A percentile compares a stretch with the other conserved stretches of the same genome.
Conservation (phyloP, 108 stramenopile species). For the Cyclotella atomus region DNA sequence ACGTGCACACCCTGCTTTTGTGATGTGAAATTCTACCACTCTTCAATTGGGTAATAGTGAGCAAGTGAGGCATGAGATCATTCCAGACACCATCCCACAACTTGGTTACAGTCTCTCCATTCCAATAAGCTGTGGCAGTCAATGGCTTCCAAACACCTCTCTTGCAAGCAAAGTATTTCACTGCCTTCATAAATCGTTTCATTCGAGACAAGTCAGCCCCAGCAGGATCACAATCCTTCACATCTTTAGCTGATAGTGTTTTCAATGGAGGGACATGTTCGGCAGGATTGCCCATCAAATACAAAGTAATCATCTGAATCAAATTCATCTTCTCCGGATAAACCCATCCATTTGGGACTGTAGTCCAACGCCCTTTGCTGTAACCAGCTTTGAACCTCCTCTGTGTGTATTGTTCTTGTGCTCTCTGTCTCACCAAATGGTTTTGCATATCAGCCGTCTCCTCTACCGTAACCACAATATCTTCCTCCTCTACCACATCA, state of each 20-base stretch:
- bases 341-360: too few relatives aligned
- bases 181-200: background rate
- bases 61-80: background rate
- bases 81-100: background rate
- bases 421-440: too few relatives aligned
- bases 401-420: too few relatives aligned
- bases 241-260: background rate
- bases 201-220: background rate
- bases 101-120: background rate
- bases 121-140: background rate
- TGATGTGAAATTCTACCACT: background rate
- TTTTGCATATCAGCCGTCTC: too few relatives aligned
- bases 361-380: too few relatives aligned
- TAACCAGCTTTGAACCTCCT: too few relatives aligned
- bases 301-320: background rate
- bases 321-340: too few relatives aligned
- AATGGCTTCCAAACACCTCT: background rate
- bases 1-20: background rate
- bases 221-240: background rate
- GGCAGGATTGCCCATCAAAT: background rate
- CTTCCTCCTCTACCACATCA: too few relatives aligned
- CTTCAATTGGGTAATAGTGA: background rate
- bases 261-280: background rate
- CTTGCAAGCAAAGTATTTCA: background rate
- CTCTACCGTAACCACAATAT: too few relatives aligned